These are phyloP conservation scores for Fraxinus pennsylvanica DNA, from an alignment of 257 asterid species.

Conservation along the genomic window DNA sequence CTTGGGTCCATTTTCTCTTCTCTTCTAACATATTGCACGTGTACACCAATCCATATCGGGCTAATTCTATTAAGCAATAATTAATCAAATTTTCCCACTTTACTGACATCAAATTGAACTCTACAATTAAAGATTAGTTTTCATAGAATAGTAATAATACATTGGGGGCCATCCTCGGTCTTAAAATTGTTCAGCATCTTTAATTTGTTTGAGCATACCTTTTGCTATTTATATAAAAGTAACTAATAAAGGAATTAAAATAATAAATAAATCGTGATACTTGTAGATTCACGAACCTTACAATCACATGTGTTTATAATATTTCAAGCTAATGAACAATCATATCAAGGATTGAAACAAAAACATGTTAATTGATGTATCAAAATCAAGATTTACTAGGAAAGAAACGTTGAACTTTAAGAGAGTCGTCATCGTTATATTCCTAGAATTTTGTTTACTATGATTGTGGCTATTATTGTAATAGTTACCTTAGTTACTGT, in stretches of 20 bases:
- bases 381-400: neutral
- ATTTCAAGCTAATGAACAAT: neutral
- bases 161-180: neutral
- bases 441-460: neutral
- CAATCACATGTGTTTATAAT: neutral
- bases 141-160: neutral
- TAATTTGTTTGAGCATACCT: neutral
- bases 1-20: too few relatives aligned
- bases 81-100: too few relatives aligned
- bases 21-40: too few relatives aligned
- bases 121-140: too few relatives aligned
- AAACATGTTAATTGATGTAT: neutral
- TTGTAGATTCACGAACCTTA: constrained; percentile 9
- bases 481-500: neutral
- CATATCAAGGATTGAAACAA: neutral
- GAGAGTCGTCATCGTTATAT: neutral
- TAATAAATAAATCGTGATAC: neutral
- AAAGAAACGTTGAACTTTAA: neutral
- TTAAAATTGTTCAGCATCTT: neutral
- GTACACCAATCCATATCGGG: too few relatives aligned
- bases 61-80: too few relatives aligned
- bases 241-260: constrained; percentile 13
- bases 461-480: neutral
- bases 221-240: constrained; percentile 15
- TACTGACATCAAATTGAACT: too few relatives aligned